These are phyloP conservation scores for Schizothecium vesticola DNA, from an alignment of 495 filamentous ascomycete genomes.

Conservation along the genomic window DNA sequence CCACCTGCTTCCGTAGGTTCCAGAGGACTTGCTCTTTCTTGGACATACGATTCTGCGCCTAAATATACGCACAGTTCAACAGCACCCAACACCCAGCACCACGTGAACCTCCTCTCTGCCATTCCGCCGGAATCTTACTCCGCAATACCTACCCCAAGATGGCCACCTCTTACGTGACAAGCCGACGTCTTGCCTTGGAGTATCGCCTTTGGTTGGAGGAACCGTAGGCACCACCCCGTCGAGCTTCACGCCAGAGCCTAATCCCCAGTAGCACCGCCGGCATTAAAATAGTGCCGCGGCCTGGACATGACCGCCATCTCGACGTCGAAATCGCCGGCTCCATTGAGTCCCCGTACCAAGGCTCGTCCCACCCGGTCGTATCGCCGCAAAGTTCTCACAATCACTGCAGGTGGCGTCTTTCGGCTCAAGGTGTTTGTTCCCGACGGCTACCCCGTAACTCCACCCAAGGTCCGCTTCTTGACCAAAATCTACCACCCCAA, in stretches of 20 bases:
- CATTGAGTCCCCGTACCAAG: neutral
- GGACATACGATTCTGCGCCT: too few relatives aligned
- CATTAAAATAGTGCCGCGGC: neutral
- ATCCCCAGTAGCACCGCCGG: neutral
- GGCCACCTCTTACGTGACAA: too few relatives aligned
- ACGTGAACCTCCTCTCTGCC: too few relatives aligned
- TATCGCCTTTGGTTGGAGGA: neutral
- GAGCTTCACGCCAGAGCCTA: neutral
- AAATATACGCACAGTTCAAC: neutral
- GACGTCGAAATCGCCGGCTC: neutral
- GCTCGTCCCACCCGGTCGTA: neutral
- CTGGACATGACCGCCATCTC: neutral
- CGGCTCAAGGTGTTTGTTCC: neutral
- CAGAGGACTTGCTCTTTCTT: too few relatives aligned
- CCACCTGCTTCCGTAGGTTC: too few relatives aligned
- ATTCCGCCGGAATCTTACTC: too few relatives aligned
- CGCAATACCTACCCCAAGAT: neutral
- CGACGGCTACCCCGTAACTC: neutral
- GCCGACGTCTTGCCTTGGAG: neutral
- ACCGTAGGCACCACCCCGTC: neutral
- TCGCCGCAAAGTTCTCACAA: neutral
- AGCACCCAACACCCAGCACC: too few relatives aligned
- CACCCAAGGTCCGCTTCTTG: neutral
- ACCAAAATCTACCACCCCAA: neutral
- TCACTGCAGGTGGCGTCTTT: neutral